phyloP scores from a whole-genome alignment of 2,329 filamentous ascomycete genomes.

The Aureobasidium sp. region DNA sequence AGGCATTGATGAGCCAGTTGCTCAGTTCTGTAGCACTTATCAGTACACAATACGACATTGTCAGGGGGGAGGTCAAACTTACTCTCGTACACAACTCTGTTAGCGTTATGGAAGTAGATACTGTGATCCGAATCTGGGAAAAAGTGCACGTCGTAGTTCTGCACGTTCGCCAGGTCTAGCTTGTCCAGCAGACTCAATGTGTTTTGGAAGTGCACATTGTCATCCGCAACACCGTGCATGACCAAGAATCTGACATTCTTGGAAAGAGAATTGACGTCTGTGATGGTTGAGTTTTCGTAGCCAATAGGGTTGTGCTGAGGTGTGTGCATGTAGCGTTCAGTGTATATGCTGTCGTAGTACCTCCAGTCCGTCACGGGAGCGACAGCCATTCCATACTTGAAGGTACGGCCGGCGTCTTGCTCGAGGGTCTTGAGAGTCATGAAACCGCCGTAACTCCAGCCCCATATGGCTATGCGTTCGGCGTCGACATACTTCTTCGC shows the following conservation, averaged over 20 bases:
- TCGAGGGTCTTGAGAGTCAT: constrained; percentile 92
- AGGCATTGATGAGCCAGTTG: constrained; percentile 93
- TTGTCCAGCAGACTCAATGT: constrained; percentile 79
- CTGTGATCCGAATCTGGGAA: constrained; percentile 95
- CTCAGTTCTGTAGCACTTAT: constrained; percentile 50
- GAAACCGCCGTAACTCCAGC: constrained; percentile 96
- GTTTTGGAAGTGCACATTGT: constrained; percentile 97
- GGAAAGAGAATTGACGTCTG: constrained; percentile 62
- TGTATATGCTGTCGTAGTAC: constrained; percentile 89
- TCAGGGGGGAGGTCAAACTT: constrained; percentile 35
- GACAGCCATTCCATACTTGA: constrained; percentile 95
- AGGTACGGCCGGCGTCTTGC: constrained; percentile 78
- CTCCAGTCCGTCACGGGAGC: constrained; percentile 98
- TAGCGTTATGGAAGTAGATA: constrained; percentile 91
- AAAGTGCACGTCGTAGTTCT: constrained; percentile 94
- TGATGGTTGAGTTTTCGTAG: constrained; percentile 67
- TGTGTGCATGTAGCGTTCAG: constrained; percentile 94
- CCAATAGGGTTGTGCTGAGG: constrained; percentile 72
- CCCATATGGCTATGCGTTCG: constrained; percentile 84
- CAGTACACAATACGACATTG: constrained; percentile 11
- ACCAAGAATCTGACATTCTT: constrained; percentile 79
- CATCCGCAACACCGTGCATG: constrained; percentile 94
- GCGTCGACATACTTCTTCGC: constrained; percentile 74
- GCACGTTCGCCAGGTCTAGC: constrained; percentile 67
- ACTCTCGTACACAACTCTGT: constrained; percentile 88